Conservation (phyloP, 805 yeast species). For the Ogataea philodendri region DNA sequence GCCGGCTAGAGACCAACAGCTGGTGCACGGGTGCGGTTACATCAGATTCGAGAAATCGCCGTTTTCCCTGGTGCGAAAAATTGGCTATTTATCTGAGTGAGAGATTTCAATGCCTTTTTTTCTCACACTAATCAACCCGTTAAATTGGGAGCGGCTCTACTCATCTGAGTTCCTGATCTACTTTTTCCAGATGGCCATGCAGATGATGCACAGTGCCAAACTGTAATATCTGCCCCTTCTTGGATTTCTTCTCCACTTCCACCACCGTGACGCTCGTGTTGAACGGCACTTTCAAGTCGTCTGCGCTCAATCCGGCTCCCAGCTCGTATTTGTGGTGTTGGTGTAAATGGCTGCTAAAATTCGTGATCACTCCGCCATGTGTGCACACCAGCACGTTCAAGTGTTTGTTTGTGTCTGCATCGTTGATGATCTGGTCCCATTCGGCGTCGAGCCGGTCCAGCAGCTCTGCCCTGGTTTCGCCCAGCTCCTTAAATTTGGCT, state of each 20-base stretch:
- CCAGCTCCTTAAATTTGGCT: slow-evolving; percentile 56
- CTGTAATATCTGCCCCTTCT: slow-evolving; percentile 43
- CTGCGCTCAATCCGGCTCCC: slow-evolving; percentile 37
- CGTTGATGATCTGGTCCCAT: slow-evolving; percentile 43
- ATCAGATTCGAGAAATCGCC: too few species aligned
- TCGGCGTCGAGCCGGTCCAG: slow-evolving; percentile 46
- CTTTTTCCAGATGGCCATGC: slow-evolving; percentile 51
- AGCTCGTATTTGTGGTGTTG: slow-evolving; percentile 38
- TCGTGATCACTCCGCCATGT: slow-evolving; percentile 80
- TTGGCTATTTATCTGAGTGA: not conserved
- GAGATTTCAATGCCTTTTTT: not conserved
- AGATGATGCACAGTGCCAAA: slow-evolving; percentile 72
- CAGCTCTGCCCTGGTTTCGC: slow-evolving; percentile 54
- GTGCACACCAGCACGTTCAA: slow-evolving; percentile 61
- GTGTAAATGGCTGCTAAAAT: slow-evolving; percentile 51
- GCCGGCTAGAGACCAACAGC: slow-evolving; percentile 8
- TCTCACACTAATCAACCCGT: too few species aligned
- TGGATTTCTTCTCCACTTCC: slow-evolving; percentile 45
- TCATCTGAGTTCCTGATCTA: slow-evolving; percentile 38
- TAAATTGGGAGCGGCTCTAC: too few species aligned
- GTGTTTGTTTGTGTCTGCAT: slow-evolving; percentile 33
- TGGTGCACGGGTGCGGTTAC: slow-evolving; percentile 9
- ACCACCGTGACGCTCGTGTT: slow-evolving; percentile 73
- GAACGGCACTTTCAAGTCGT: slow-evolving; percentile 56
- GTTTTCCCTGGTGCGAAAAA: too few species aligned